These are phyloP conservation scores for Aristolochia contorta DNA, from an alignment of 164 flowering plant species.

Conservation along the genomic window DNA sequence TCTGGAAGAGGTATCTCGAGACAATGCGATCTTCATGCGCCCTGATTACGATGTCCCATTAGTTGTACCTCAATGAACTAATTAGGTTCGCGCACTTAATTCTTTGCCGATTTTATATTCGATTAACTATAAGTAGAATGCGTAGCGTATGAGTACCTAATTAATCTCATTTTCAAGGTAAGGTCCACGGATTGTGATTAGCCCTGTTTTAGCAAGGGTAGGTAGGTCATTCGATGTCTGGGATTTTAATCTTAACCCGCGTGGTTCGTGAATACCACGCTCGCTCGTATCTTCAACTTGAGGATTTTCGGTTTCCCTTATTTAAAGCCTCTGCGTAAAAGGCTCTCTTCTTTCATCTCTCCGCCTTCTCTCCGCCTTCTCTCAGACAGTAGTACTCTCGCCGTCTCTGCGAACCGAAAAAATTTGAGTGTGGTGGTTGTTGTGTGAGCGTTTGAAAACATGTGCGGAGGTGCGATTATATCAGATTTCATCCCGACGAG, in stretches of 20 bases:
- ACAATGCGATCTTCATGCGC: too few species aligned
- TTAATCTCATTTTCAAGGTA: too few species aligned
- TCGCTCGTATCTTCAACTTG: background rate
- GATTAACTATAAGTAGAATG: too few species aligned
- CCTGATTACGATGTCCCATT: too few species aligned
- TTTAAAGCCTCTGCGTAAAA: background rate
- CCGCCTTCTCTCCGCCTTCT: background rate
- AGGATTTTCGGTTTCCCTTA: background rate
- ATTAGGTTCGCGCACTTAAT: too few species aligned
- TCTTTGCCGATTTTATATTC: too few species aligned
- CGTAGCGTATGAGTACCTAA: too few species aligned
- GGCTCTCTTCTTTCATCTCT: background rate
- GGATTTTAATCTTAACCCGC: too few species aligned
- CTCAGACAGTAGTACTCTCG: background rate
- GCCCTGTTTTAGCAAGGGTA: background rate
- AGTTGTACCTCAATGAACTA: too few species aligned
- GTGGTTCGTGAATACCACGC: background rate
- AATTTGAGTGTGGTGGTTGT: too few species aligned
- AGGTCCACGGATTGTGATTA: too few species aligned
- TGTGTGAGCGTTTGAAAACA: conserved; percentile 11
- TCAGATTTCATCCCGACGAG: conserved; percentile 59
- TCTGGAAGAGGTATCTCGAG: too few species aligned
- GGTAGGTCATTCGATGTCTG: background rate
- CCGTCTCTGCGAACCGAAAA: background rate
- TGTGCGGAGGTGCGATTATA: conserved; percentile 97